These are phyloP conservation scores for Phaeosphaeriaceae sp. DNA, from an alignment of 2,329 filamentous ascomycete species.

Conservation along the genomic window DNA sequence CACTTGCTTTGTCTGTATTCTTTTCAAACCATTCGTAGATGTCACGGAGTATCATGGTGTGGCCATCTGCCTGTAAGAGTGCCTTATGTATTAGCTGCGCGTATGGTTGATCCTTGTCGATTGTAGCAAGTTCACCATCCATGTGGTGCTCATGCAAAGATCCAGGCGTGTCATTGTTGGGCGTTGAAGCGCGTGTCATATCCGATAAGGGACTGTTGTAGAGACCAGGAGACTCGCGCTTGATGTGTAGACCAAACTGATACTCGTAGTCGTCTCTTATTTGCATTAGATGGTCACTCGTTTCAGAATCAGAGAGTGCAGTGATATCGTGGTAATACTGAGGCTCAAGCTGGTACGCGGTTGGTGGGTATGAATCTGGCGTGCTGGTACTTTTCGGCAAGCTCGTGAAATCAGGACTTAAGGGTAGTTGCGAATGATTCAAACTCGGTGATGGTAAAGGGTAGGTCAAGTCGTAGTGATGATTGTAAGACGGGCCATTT, in stretches of 20 bases:
- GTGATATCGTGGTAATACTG: conserved; percentile 26
- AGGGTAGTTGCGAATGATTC: conserved; percentile 34
- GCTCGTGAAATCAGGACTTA: conserved; percentile 17
- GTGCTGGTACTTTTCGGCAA: conserved; percentile 19
- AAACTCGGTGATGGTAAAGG: conserved; percentile 15
- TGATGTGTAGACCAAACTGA: conserved; percentile 21
- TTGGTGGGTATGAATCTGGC: conserved; percentile 37
- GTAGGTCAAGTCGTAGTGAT: conserved; percentile 31
- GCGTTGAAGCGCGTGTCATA: conserved; percentile 29
- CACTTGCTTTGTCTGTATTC: conserved; percentile 77
- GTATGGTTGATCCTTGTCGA: conserved; percentile 69
- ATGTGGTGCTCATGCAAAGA: conserved; percentile 10
- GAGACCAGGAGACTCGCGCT: conserved; percentile 18
- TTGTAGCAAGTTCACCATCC: conserved; percentile 11
- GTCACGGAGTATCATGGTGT: conserved; percentile 79
- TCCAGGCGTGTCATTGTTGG: conserved; percentile 18
- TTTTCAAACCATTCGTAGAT: conserved; percentile 90
- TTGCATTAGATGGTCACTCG: conserved; percentile 29
- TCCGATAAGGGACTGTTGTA: conserved; percentile 33
- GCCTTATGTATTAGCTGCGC: conserved; percentile 81
- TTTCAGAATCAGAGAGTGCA: conserved; percentile 27
- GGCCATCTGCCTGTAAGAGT: conserved; percentile 68
- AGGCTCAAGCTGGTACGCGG: conserved; percentile 40
- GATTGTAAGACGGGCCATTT: conserved; percentile 28
- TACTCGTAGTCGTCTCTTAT: conserved; percentile 33